Conservation (phyloP, 495 filamentous ascomycete genomes). For the Neurospora sp. region DNA sequence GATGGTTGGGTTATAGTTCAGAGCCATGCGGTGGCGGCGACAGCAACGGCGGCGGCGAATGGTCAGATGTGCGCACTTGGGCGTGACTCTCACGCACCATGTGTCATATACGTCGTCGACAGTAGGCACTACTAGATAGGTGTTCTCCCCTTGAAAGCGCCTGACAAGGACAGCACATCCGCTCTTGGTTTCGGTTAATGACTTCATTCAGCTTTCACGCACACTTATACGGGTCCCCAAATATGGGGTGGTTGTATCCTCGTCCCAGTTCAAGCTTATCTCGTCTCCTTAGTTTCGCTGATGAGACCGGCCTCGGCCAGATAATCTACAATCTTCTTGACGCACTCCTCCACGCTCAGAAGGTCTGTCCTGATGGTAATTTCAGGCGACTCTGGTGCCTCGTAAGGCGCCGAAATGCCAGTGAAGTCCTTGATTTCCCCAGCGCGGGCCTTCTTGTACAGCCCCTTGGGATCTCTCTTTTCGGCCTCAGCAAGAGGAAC, state of each 20-base stretch:
- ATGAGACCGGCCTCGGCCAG: slow-evolving; percentile 47
- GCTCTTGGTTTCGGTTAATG: neutral
- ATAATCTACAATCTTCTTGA: slow-evolving; percentile 71
- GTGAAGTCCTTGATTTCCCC: slow-evolving; percentile 97
- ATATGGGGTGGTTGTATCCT: neutral
- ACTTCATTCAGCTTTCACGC: neutral
- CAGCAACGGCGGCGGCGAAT: neutral
- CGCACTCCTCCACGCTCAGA: slow-evolving; percentile 74
- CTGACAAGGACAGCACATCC: neutral
- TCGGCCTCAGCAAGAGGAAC: slow-evolving; percentile 85
- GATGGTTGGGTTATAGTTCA: neutral
- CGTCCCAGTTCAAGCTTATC: slow-evolving; percentile 8
- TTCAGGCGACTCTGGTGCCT: slow-evolving; percentile 78
- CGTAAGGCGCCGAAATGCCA: slow-evolving; percentile 87
- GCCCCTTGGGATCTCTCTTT: slow-evolving; percentile 86
- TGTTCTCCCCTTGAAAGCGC: neutral
- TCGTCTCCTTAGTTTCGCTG: slow-evolving; percentile 22
- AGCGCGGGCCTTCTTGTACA: slow-evolving; percentile 91
- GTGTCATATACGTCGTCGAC: neutral
- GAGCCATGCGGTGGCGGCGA: neutral
- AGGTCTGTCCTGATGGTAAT: slow-evolving; percentile 71
- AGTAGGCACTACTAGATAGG: neutral
- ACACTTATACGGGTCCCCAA: neutral
- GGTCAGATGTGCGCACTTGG: neutral
- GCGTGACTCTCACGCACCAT: neutral